Evolutionary conservation across 2,329 filamentous ascomycete genomes (phyloP).

Genomic region (Hymenoscyphus scutula): DNA sequence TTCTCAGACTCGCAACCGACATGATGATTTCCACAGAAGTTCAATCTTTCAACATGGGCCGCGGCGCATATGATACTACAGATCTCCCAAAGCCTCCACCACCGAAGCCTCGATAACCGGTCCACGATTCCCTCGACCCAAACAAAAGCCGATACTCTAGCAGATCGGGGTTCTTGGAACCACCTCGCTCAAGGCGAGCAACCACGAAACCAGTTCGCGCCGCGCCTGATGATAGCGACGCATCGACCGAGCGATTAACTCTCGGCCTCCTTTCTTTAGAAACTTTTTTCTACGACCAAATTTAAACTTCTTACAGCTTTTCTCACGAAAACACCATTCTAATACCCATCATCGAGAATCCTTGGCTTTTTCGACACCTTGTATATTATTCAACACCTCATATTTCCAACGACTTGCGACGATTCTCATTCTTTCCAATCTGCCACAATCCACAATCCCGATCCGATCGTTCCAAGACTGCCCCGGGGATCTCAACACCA

Average conservation of each 20-base stretch:
- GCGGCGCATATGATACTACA: conserved; percentile 53
- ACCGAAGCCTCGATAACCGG: conserved; percentile 35
- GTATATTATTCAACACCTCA: conserved; percentile 26
- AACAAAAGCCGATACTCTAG: not conserved
- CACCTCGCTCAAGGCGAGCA: not conserved
- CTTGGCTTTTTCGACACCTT: conserved; percentile 14
- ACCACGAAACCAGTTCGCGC: not conserved
- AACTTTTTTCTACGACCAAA: conserved; percentile 12
- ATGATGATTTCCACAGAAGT: conserved; percentile 33
- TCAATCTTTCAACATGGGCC: conserved; percentile 45
- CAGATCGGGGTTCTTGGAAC: not conserved
- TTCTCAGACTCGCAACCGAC: conserved; percentile 18
- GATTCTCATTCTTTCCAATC: conserved; percentile 32
- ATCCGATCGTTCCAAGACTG: conserved; percentile 7
- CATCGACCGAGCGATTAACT: conserved; percentile 12
- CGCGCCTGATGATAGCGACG: conserved; percentile 7
- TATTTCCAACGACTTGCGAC: conserved; percentile 30
- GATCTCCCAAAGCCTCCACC: conserved; percentile 46
- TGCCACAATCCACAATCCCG: conserved; percentile 25
- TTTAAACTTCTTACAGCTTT: conserved; percentile 20
- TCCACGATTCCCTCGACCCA: not conserved
- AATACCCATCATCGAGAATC: conserved; percentile 21
- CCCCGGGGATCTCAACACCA: conserved; percentile 12
- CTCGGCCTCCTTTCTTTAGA: conserved; percentile 7
- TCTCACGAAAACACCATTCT: conserved; percentile 22